Evolutionary conservation across 805 yeast genomes (phyloP), one percentile per base, ranked within the genome.

Genomic region (Candida railenensis): DNA sequence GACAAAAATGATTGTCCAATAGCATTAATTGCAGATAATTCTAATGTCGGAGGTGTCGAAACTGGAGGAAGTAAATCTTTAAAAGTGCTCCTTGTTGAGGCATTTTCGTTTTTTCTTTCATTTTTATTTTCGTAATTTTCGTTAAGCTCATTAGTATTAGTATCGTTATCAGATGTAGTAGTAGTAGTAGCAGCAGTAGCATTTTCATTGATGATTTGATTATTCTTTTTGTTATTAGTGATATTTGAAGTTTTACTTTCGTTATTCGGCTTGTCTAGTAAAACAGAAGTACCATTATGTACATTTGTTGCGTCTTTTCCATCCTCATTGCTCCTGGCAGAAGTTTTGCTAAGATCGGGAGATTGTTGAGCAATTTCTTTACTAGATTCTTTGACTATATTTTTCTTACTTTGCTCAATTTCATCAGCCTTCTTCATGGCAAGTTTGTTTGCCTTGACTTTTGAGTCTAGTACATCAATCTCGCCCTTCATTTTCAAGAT

Each of bases 401-500:
- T 14, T 15, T 33, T 12, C 15, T 14, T 33, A 15, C n/a, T 14
- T 15, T 33, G 36, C 36, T 33, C 30, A 25, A 25, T 25, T 5
- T 25, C 30, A 9, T 38, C 42, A 14, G 30, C 34, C n/a, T 19
- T 25, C 21, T 16, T 40, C 22, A 30, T 3, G 3, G 43, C 43
- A 20, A n/a, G 36, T 32, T 40, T 30, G 30, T 36, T 25, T 5
- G 43, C 43, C 8, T 19, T 25, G 4, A 40, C 14, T 20, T 40
- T 9, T 21, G 28, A 7, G 4, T 16, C 19, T 20, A 40, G 22
- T 14, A 12, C 3, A 16, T 40, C 37, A 15, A 15, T 30, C 18
- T 40, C 36, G 18, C 25, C 21, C 34, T 36, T 49, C 54, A 36
- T 40, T 9, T 12, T 16, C n/a, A 21, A 15, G 33, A 42, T 22